Percentiles rank a stretch among this genome's conserved stretches.
phyloP scores from a whole-genome alignment of 2,329 filamentous ascomycete species.

The Pseudovirgaria hyperparasitica region DNA sequence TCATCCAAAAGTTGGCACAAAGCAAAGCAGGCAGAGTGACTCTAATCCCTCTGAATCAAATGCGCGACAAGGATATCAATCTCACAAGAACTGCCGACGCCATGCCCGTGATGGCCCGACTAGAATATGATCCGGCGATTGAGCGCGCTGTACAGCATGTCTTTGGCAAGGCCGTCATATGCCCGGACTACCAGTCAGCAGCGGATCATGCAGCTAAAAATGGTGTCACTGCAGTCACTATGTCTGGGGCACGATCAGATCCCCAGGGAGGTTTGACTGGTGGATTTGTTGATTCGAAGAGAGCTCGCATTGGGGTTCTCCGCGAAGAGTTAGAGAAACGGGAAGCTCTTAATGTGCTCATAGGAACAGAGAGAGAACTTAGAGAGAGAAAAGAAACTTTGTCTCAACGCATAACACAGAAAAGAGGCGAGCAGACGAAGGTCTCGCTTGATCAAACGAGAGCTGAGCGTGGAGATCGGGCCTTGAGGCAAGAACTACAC shows the following conservation, averaged over 20 bases:
- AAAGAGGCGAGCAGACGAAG: constrained; percentile 75
- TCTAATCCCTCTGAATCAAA: constrained; percentile 81
- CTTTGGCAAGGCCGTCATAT: constrained; percentile 90
- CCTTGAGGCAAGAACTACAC: constrained; percentile 63
- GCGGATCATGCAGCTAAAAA: constrained; percentile 87
- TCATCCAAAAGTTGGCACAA: constrained; percentile 68
- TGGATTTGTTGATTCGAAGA: constrained; percentile 78
- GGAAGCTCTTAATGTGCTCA: constrained; percentile 57
- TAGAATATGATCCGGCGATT: constrained; percentile 63
- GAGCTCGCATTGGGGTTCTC: constrained; percentile 78
- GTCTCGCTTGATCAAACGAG: constrained; percentile 65
- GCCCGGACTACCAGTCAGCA: constrained; percentile 76
- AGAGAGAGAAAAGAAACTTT: constrained; percentile 59
- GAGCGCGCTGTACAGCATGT: constrained; percentile 87
- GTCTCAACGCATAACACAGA: constrained; percentile 78
- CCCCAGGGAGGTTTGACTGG: constrained; percentile 92
- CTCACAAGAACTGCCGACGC: constrained; percentile 80
- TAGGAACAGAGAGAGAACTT: constrained; percentile 52
- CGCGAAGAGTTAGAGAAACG: constrained; percentile 63
- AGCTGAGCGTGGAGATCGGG: constrained; percentile 70
- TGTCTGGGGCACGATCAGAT: constrained; percentile 87
- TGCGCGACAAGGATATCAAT: constrained; percentile 58
- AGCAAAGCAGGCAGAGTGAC: constrained; percentile 78
- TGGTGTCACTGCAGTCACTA: constrained; percentile 83
- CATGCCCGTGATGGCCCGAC: constrained; percentile 72